Percentiles rank a stretch among this genome's conserved stretches.
phyloP scores from a whole-genome alignment of 1,284 basidiomycete species.

The Microbotryomycetes sp. region DNA sequence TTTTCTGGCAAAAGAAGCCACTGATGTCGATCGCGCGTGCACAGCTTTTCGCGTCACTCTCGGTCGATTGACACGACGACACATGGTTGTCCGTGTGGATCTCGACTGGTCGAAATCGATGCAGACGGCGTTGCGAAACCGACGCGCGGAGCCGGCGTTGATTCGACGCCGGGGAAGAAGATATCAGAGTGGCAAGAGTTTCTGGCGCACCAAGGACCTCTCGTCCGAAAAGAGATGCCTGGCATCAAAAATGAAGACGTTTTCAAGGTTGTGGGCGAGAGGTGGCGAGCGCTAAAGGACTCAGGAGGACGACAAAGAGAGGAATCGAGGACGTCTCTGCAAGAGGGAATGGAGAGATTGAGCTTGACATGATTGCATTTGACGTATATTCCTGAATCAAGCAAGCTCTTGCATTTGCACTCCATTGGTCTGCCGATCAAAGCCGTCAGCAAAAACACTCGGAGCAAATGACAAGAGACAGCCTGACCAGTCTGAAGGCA shows the following conservation, averaged over 20 bases:
- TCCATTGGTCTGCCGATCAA: neutral
- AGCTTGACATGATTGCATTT: too few species aligned
- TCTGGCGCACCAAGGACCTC: conserved; percentile 7
- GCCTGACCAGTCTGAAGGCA: neutral
- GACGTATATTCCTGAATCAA: neutral
- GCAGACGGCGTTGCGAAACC: conserved; percentile 10
- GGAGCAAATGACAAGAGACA: neutral
- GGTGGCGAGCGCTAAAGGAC: conserved; percentile 15
- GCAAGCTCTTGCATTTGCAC: neutral
- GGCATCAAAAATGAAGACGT: conserved; percentile 17
- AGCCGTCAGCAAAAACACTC: neutral
- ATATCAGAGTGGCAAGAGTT: conserved; percentile 18
- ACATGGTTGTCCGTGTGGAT: conserved; percentile 49
- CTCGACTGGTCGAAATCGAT: conserved; percentile 16
- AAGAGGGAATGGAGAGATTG: neutral
- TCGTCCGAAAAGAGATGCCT: conserved; percentile 9
- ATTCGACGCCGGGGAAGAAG: conserved; percentile 15
- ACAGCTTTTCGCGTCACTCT: conserved; percentile 65
- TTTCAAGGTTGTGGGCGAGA: conserved; percentile 20
- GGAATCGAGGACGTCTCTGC: too few species aligned
- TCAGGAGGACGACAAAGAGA: neutral
- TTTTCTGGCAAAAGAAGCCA: neutral
- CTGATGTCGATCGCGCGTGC: neutral
- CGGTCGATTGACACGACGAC: conserved; percentile 65
- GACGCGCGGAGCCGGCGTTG: neutral